Conservation (phyloP, 495 filamentous ascomycete species). For the Aspergillus nanangensis region DNA sequence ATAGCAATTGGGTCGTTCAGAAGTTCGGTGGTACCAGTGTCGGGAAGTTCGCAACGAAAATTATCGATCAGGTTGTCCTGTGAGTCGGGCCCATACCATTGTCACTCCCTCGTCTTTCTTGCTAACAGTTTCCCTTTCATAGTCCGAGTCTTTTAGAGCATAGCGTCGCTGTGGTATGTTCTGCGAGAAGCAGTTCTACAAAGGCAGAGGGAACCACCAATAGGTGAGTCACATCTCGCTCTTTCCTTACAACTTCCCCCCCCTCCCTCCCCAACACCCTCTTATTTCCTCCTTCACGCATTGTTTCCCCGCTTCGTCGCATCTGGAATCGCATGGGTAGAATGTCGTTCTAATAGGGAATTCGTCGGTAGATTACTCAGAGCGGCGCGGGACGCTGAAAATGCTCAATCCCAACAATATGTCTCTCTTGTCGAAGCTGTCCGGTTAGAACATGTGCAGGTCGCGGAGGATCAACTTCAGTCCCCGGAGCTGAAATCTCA, state of each 20-base stretch:
- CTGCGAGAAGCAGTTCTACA: slow-evolving; percentile 82
- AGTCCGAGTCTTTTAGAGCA: slow-evolving; percentile 64
- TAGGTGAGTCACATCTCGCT: slow-evolving; percentile 58
- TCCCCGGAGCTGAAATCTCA: slow-evolving; percentile 53
- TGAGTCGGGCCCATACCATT: slow-evolving; percentile 43
- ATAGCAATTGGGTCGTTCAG: slow-evolving; percentile 68
- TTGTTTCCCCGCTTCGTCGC: background rate
- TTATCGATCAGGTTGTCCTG: slow-evolving; percentile 71
- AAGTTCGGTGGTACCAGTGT: slow-evolving; percentile 81
- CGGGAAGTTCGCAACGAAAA: slow-evolving; percentile 64
- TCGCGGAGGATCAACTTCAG: slow-evolving; percentile 58
- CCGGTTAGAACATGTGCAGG: slow-evolving; percentile 65
- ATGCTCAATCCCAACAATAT: slow-evolving; percentile 57
- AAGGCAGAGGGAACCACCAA: slow-evolving; percentile 93
- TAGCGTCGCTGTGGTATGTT: slow-evolving; percentile 85
- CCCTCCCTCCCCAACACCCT: background rate
- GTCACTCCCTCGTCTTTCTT: background rate
- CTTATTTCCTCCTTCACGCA: background rate
- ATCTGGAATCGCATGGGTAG: no score
- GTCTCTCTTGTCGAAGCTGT: slow-evolving; percentile 69
- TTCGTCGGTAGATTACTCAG: slow-evolving; percentile 53
- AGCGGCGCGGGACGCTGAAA: slow-evolving; percentile 63
- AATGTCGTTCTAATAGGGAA: slow-evolving; percentile 1
- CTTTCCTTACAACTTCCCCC: background rate
- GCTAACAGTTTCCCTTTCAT: slow-evolving; percentile 5